Percentiles rank a stretch among this genome's conserved stretches.
phyloP scores from a whole-genome alignment of 2,329 filamentous ascomycete genomes.

The Metarhizium sp. region DNA sequence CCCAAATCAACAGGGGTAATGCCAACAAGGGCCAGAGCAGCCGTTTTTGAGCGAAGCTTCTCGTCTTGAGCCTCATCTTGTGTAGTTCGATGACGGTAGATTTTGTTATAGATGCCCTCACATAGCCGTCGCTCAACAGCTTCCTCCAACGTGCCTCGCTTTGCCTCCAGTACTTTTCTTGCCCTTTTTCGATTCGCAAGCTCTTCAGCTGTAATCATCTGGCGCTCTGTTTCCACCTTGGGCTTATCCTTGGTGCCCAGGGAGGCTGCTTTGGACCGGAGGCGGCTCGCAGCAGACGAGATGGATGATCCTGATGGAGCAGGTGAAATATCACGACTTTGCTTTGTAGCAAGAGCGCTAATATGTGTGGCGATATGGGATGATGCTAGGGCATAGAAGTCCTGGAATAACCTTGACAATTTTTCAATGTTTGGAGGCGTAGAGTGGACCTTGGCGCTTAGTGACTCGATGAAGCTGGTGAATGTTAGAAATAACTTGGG shows the following conservation, averaged over 20 bases:
- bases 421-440: slow-evolving; percentile 75
- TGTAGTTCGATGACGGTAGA: slow-evolving; percentile 85
- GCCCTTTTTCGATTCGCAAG: slow-evolving; percentile 71
- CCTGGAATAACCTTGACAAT: slow-evolving; percentile 81
- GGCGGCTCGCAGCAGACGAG: slow-evolving; percentile 44
- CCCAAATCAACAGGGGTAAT: slow-evolving; percentile 82
- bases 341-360: slow-evolving; percentile 63
- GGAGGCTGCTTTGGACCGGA: slow-evolving; percentile 46
- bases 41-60: slow-evolving; percentile 88
- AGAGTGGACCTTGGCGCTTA: slow-evolving; percentile 78
- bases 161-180: slow-evolving; percentile 67
- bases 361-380: slow-evolving; percentile 82
- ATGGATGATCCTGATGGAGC: slow-evolving; percentile 44
- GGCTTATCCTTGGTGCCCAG: slow-evolving; percentile 43
- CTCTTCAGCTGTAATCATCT: slow-evolving; percentile 87
- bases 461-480: slow-evolving; percentile 75
- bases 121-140: slow-evolving; percentile 81
- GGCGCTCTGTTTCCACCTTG: slow-evolving; percentile 48
- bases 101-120: slow-evolving; percentile 74
- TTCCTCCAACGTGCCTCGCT: slow-evolving; percentile 72
- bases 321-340: slow-evolving; percentile 58
- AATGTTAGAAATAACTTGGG: neutral
- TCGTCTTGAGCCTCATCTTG: slow-evolving; percentile 93
- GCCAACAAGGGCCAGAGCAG: slow-evolving; percentile 80
- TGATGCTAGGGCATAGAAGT: slow-evolving; percentile 79